Percentiles rank a stretch among this genome's conserved stretches.
Evolutionary conservation across 179 eudicot species (phyloP).

Genomic region (Spinacia oleracea): DNA sequence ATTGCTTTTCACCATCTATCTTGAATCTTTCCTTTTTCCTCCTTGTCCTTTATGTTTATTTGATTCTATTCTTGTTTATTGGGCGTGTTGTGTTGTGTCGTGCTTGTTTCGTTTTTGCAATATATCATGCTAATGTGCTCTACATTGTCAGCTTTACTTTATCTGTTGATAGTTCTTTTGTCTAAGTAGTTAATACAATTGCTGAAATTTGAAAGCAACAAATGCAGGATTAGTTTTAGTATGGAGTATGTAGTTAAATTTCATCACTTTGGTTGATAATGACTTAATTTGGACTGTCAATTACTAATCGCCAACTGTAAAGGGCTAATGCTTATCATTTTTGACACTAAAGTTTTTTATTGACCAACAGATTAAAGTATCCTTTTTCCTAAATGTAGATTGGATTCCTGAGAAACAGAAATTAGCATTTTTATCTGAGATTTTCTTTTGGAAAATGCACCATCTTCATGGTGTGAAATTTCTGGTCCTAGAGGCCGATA

Average conservation of each 20-base stretch:
- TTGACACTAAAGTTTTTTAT: conserved; percentile 1
- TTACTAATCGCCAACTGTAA: not conserved
- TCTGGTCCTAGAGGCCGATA: no score
- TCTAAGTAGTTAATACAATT: not conserved
- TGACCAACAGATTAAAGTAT: not conserved
- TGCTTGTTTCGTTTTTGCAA: not conserved
- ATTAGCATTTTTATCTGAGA: not conserved
- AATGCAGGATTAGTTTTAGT: conserved; percentile 16
- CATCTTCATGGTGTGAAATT: not conserved
- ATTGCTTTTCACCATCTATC: conserved; percentile 11
- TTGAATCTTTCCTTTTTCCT: not conserved
- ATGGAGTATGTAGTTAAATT: conserved; percentile 12
- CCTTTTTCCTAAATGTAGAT: conserved; percentile 9
- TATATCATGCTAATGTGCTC: not conserved
- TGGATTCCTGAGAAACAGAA: conserved; percentile 7
- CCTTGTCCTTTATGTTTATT: conserved; percentile 6
- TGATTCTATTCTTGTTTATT: conserved; percentile 23
- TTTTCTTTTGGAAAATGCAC: not conserved
- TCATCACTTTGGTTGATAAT: conserved; percentile 2
- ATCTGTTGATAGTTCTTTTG: conserved; percentile 7
- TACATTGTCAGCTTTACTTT: conserved; percentile 18
- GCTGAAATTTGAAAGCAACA: conserved; percentile 8
- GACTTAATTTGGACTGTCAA: not conserved
- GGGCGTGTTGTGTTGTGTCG: conserved; percentile 1
- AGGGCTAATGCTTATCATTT: not conserved